A percentile compares a stretch with the other conserved stretches of the same genome.
Evolutionary conservation across 257 asterid genomes (phyloP).

Genomic region (Nemophila menziesii): DNA sequence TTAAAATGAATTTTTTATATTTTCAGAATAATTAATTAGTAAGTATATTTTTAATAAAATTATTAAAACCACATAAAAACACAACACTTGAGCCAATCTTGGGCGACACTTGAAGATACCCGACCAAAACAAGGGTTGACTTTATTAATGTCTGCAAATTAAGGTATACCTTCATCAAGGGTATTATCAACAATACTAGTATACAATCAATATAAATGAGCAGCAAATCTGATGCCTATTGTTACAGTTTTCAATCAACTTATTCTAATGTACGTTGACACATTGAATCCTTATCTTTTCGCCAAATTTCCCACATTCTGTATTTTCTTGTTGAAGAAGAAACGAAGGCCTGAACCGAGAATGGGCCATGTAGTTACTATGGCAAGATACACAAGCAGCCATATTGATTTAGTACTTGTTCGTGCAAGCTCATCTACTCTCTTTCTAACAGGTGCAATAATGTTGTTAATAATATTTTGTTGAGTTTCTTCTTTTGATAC

Average conservation of each 20-base stretch:
- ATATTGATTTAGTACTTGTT: constrained; percentile 32
- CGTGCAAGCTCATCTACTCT: constrained; percentile 40
- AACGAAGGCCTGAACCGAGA: constrained; percentile 39
- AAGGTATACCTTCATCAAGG: too few species aligned
- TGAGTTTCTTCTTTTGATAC: constrained; percentile 9
- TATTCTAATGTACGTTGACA: neutral
- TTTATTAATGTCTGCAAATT: too few species aligned
- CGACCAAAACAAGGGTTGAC: too few species aligned
- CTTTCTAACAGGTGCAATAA: constrained; percentile 33
- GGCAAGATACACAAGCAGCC: constrained; percentile 70
- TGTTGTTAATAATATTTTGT: constrained; percentile 13
- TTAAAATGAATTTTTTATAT: too few species aligned
- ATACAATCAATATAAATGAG: too few species aligned
- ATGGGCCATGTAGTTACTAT: constrained; percentile 68
- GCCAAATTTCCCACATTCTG: constrained; percentile 8
- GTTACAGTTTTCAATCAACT: neutral
- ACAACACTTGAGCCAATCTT: too few species aligned
- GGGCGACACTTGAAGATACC: too few species aligned
- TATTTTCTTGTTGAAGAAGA: constrained; percentile 39
- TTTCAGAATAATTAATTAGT: too few species aligned
- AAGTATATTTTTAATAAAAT: too few species aligned
- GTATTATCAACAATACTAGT: too few species aligned
- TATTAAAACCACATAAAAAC: too few species aligned
- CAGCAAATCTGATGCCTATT: too few species aligned
- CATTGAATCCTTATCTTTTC: constrained; percentile 8